Base-by-base conservation (phyloP, 164 flowering plant genomes). In the Umbellularia californica region DNA sequence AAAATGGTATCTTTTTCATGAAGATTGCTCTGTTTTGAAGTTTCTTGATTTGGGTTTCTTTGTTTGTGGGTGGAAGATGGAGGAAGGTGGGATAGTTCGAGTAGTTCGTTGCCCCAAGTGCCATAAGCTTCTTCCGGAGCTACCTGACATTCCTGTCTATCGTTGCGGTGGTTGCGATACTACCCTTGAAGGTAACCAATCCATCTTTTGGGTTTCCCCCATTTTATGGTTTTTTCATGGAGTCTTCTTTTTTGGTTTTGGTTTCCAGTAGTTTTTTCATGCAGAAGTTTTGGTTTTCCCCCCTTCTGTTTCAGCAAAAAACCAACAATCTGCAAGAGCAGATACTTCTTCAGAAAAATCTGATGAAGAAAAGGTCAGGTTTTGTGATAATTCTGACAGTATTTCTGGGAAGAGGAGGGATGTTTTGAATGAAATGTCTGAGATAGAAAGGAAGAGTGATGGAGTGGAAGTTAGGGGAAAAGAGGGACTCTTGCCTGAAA, bases 61-160 rank as follows among this genome's bases (percentile, higher is more conserved):
- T 14, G 66, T n/a, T 71, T 71, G 25, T 58, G 25, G 19, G 28
- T 65, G 1, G 70, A 27, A 66, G 47, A 87, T 86, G 90, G 86
- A 76, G 60, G 89, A 86, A 75, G 88, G 75, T 58, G 47, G 81
- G 41, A 85, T 84, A 58, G 82, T 86, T 68, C 74, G 89, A 73
- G 55, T 87, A 2, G 91, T 86, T 81, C 88, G 90, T 22, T 89
- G 93, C 79, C 92, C 90, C 47, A 88, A 85, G 77, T 89, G 91
- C 67, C 83, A 79, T 28, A 84, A 87, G 80, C 82, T 89, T 33
- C 78, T 89, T 2, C 82, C 85, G 0, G 93, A 89, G 83, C 85
- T 76, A 22, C 81, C 87, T 33, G 79, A 82, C 63, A 73, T 50
- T 70, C 78, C 90, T 72, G 83, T 88, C 13, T 88, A 85, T 78